Evolutionary conservation across 208 protist species (phyloP).

Genomic region (Wallacemonas collosoma): DNA sequence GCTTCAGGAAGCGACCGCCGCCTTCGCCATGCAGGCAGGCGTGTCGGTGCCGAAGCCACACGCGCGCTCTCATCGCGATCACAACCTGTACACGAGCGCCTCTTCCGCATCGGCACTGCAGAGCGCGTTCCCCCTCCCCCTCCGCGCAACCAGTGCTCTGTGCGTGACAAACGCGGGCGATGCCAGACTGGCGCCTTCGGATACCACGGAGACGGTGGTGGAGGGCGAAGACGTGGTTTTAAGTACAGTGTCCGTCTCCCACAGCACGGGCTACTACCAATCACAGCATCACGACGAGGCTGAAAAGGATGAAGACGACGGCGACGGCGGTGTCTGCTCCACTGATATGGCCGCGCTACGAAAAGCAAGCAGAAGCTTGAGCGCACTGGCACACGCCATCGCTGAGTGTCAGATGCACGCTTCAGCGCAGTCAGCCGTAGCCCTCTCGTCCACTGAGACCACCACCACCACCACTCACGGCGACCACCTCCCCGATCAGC

Average conservation of each 20-base stretch:
- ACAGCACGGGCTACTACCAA: slow-evolving; percentile 10
- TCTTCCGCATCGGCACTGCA: not conserved
- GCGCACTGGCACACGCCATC: not conserved
- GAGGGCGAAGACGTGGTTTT: slow-evolving; percentile 8
- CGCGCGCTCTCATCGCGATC: not conserved
- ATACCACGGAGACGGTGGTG: not conserved
- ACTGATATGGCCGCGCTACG: not conserved
- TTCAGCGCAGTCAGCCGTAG: not conserved
- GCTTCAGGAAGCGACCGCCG: slow-evolving; percentile 9
- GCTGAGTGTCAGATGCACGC: not conserved
- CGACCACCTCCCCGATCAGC: not conserved
- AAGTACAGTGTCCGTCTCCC: slow-evolving; percentile 7
- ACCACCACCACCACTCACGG: not conserved
- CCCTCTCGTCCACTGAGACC: not conserved
- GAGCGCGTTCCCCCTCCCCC: slow-evolving; percentile 1
- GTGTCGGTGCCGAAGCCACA: not conserved
- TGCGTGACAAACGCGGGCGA: not conserved
- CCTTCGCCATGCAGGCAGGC: slow-evolving; percentile 7
- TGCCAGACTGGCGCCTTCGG: not conserved
- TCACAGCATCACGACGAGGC: not conserved
- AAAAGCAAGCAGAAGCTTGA: not conserved
- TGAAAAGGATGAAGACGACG: not conserved
- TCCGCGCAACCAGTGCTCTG: not conserved
- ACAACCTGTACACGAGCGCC: no score
- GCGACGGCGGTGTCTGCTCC: not conserved